Percentiles rank a stretch among this genome's conserved stretches.
These are phyloP conservation scores for Wakefieldia striispora DNA, from an alignment of 768 basidiomycete genomes.

Conservation along the genomic window DNA sequence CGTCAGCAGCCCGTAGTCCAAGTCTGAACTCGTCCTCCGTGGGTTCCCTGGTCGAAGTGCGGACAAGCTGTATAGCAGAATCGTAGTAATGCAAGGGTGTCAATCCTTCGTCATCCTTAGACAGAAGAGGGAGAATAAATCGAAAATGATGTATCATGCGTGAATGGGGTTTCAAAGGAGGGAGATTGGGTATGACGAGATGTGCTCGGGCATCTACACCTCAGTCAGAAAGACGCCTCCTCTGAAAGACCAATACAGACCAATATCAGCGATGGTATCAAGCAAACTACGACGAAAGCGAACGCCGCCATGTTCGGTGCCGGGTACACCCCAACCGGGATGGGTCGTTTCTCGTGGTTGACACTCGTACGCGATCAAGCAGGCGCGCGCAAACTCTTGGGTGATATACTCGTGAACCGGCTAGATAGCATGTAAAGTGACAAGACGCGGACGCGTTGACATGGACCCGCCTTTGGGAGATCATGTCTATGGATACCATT, in stretches of 20 bases:
- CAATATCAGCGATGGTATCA: constrained; percentile 67
- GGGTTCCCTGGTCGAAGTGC: constrained; percentile 57
- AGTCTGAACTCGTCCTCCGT: constrained; percentile 65
- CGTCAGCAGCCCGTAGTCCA: constrained; percentile 59
- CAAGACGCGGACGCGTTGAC: background rate
- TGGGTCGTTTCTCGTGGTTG: constrained; percentile 64
- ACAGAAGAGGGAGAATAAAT: constrained; percentile 63
- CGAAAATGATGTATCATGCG: constrained; percentile 82
- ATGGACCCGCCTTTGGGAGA: constrained; percentile 52
- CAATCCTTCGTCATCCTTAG: constrained; percentile 59
- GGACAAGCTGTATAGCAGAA: constrained; percentile 69
- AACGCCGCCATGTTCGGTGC: constrained; percentile 57
- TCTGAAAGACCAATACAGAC: constrained; percentile 37
- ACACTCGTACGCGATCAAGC: constrained; percentile 68
- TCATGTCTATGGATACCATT: constrained; percentile 51
- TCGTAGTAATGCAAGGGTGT: constrained; percentile 75
- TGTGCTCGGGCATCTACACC: constrained; percentile 64
- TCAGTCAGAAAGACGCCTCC: constrained; percentile 5
- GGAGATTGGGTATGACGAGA: constrained; percentile 70
- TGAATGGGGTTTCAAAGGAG: constrained; percentile 63
- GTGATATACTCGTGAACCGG: constrained; percentile 63
- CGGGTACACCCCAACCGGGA: constrained; percentile 75
- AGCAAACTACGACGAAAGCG: constrained; percentile 69
- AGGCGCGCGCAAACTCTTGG: constrained; percentile 75
- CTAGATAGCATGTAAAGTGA: constrained; percentile 34